Percentiles rank a stretch among this genome's conserved stretches.
Evolutionary conservation across 768 basidiomycete genomes (phyloP).

Genomic region (Boletus tomentosulus): DNA sequence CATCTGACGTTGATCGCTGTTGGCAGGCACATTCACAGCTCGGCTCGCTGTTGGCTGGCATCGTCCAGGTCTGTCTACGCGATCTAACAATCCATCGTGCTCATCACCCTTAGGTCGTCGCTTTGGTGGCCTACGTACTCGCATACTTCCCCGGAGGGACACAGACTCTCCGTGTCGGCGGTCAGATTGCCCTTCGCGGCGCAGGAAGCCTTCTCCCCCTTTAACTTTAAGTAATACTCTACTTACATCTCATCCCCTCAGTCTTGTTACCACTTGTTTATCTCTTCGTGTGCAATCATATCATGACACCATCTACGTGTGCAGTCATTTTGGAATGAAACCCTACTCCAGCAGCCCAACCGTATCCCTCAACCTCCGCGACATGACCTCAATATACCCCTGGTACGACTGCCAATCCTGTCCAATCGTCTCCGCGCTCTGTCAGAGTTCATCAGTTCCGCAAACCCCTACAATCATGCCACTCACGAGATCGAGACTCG

Average conservation of each 20-base stretch:
- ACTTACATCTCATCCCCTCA: background rate
- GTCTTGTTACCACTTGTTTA: slow-evolving; percentile 6
- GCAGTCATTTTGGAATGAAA: background rate
- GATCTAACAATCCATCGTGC: background rate
- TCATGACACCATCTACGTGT: background rate
- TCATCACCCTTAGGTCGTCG: slow-evolving; percentile 51
- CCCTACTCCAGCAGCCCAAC: slow-evolving; percentile 43
- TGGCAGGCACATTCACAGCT: slow-evolving; percentile 76
- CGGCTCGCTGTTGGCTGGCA: slow-evolving; percentile 78
- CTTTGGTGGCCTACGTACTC: slow-evolving; percentile 83
- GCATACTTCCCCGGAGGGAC: slow-evolving; percentile 95
- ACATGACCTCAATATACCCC: slow-evolving; percentile 75
- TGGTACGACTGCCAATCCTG: slow-evolving; percentile 59
- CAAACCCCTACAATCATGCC: background rate
- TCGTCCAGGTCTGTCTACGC: slow-evolving; percentile 58
- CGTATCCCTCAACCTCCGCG: slow-evolving; percentile 61
- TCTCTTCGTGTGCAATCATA: background rate
- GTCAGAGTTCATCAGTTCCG: slow-evolving; percentile 11
- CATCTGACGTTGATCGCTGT: background rate
- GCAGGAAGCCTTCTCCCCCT: slow-evolving; percentile 80
- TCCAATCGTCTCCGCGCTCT: slow-evolving; percentile 44
- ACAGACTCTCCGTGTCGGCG: slow-evolving; percentile 76
- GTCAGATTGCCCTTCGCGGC: slow-evolving; percentile 76
- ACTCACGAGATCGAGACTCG: slow-evolving; percentile 48
- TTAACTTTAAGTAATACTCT: slow-evolving; percentile 30